These are phyloP conservation scores for Hordeum vulgare DNA, from an alignment of 176 grass and related monocot genomes.

Conservation along the genomic window MorexV3_pseudomolecules_assembly NC_058519.1:192992713-192993212, in stretches of 20 bases:
- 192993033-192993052: conserved; percentile 86
- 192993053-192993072: conserved; percentile 92
- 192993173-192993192: neutral
- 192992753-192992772: neutral
- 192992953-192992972: conserved; percentile 67
- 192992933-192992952: conserved; percentile 69
- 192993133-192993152: neutral
- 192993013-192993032: conserved; percentile 90
- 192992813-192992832: neutral
- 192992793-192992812: rapidly evolving
- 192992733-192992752: neutral
- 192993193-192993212: neutral
- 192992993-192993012: conserved; percentile 83
- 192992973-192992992: conserved; percentile 50
- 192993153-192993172: neutral
- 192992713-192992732: neutral
- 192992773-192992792: no score
- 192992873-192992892: neutral
- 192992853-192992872: neutral
- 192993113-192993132: conserved; percentile 48
- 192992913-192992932: neutral
- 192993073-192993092: conserved; percentile 78
- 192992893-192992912: neutral
- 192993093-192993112: conserved; percentile 82
- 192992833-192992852: neutral